Evolutionary conservation across 1,139 yeast genomes (phyloP).

Genomic region (Suhomyces yuchorum): DNA sequence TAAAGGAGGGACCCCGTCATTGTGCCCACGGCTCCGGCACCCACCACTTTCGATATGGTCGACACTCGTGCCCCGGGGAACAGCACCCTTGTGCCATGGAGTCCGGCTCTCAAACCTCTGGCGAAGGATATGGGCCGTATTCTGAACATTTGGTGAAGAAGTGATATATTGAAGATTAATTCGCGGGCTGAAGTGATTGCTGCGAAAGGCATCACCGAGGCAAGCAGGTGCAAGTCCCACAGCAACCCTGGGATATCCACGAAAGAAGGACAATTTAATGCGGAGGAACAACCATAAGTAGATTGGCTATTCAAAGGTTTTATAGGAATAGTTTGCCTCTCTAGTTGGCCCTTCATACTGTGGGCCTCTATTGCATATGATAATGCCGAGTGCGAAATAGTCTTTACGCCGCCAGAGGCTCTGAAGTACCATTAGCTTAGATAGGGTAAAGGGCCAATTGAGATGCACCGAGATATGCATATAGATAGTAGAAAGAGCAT

Average conservation of each 20-base stretch:
- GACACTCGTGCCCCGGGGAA: not conserved
- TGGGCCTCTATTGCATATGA: too few relatives aligned
- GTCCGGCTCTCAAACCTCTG: conserved; percentile 4
- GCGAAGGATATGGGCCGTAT: conserved; percentile 2
- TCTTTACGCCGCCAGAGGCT: too few relatives aligned
- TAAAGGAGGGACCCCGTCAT: conserved; percentile 6
- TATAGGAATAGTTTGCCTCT: too few relatives aligned
- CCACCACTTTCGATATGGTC: not conserved
- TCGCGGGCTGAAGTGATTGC: conserved; percentile 1
- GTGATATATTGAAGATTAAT: not conserved
- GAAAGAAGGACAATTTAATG: too few relatives aligned
- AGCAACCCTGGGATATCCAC: not conserved
- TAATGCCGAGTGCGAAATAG: too few relatives aligned
- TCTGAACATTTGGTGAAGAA: conserved; percentile 6
- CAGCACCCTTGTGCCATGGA: not conserved
- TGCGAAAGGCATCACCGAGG: conserved; percentile 1
- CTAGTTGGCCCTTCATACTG: too few relatives aligned
- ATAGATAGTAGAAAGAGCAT: too few relatives aligned
- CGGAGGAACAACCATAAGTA: too few relatives aligned
- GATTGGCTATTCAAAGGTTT: too few relatives aligned
- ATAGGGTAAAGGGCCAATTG: too few relatives aligned
- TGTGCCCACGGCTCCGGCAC: conserved; percentile 6
- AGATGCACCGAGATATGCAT: too few relatives aligned
- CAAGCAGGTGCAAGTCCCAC: not conserved
- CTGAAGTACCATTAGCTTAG: too few relatives aligned